Evolutionary conservation across 192 early-diverging fungal genomes (phyloP).

Genomic region (Entomortierella chlamydospora): DNA sequence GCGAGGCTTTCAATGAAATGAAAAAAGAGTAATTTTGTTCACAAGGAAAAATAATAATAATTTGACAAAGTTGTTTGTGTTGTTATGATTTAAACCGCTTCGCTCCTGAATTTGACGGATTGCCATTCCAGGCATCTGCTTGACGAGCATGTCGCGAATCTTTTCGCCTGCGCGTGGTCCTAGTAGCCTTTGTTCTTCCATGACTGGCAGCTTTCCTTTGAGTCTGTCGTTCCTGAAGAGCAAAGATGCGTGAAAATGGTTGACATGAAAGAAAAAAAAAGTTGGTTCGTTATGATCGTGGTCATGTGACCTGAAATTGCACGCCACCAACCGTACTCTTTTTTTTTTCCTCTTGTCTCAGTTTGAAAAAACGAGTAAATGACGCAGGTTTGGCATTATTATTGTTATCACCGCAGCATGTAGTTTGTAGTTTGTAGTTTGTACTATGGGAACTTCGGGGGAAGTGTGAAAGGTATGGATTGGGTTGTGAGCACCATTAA

Average conservation of each 20-base stretch:
- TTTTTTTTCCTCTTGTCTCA: background rate
- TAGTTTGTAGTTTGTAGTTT: no score
- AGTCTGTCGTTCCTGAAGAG: background rate
- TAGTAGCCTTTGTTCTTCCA: conserved; percentile 43
- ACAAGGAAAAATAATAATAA: background rate
- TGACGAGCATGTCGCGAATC: conserved; percentile 53
- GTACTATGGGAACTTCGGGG: no score
- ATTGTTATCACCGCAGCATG: no score
- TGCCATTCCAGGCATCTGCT: conserved; percentile 36
- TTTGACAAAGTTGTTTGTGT: conserved; percentile 12
- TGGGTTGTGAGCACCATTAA: no score
- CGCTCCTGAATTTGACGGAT: conserved; percentile 43
- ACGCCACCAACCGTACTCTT: no score
- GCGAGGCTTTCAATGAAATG: conserved; percentile 19
- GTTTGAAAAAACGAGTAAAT: no score
- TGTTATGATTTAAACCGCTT: conserved; percentile 48
- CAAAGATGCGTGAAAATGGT: background rate
- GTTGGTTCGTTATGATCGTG: no score
- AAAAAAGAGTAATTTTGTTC: background rate
- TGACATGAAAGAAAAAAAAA: no score
- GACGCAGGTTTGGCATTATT: no score
- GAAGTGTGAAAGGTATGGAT: no score
- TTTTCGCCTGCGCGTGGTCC: conserved; percentile 50
- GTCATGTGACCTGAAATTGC: no score
- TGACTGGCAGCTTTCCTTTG: conserved; percentile 7